These are phyloP conservation scores for Ceratopteris richardii DNA, from an alignment of 75 land plant genomes.

Conservation along the genomic window DNA sequence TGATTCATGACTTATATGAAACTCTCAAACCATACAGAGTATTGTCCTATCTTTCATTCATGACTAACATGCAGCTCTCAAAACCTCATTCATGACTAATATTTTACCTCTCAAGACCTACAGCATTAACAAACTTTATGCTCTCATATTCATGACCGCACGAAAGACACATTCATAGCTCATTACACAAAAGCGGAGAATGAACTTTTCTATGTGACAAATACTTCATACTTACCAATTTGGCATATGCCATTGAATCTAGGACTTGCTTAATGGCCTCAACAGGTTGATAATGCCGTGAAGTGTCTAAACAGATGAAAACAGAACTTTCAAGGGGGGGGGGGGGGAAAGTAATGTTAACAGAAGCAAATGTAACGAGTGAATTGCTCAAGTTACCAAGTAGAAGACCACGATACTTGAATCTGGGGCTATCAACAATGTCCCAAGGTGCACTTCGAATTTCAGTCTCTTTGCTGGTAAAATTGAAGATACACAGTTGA, in stretches of 20 bases:
- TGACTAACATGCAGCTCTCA: no score
- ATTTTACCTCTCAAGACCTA: no score
- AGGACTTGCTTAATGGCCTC: conserved; percentile 64
- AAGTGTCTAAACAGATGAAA: conserved; percentile 55
- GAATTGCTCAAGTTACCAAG: conserved; percentile 13
- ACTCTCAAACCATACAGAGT: no score
- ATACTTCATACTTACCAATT: conserved; percentile 61
- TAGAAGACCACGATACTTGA: conserved; percentile 30
- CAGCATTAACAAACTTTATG: no score
- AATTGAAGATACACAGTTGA: conserved; percentile 22
- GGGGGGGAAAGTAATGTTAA: neutral
- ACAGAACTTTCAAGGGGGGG: neutral
- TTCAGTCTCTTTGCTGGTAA: conserved; percentile 6
- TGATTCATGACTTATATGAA: no score
- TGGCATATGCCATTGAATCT: conserved; percentile 88
- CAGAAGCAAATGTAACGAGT: neutral
- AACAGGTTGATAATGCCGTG: conserved; percentile 74
- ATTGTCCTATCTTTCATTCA: no score
- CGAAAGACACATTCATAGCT: no score
- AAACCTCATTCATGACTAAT: no score
- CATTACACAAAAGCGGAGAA: no score
- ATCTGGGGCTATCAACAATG: conserved; percentile 25
- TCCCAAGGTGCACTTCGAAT: conserved; percentile 11
- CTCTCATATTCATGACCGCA: no score
- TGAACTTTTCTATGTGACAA: no score